Evolutionary conservation across 331 rosid species (phyloP).

Genomic region (Pyrus hybrid): DNA sequence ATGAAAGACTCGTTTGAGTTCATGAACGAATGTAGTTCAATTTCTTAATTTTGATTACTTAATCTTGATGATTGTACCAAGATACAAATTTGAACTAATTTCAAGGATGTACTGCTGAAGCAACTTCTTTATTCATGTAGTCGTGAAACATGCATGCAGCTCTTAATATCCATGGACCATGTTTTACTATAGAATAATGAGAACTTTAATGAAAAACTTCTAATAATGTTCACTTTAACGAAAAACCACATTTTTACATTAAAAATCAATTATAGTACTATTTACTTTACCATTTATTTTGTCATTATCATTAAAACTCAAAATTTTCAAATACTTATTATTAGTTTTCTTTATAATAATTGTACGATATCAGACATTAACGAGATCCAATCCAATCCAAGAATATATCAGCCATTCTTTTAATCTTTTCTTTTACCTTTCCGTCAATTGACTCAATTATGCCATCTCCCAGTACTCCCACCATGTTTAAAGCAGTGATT

Average conservation of each 20-base stretch:
- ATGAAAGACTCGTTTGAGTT: too few relatives aligned
- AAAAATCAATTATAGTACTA: too few relatives aligned
- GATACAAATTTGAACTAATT: background rate
- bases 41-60: background rate
- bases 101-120: background rate
- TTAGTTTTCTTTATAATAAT: too few relatives aligned
- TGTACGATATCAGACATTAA: too few relatives aligned
- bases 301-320: too few relatives aligned
- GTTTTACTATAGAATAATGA: too few relatives aligned
- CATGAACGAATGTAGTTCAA: background rate
- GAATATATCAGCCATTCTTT: background rate
- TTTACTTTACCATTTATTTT: too few relatives aligned
- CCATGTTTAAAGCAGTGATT: slow-evolving; percentile 4
- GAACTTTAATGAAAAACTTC: too few relatives aligned
- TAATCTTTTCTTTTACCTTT: background rate
- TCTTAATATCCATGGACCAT: background rate
- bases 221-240: too few relatives aligned
- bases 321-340: too few relatives aligned
- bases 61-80: background rate
- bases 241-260: too few relatives aligned
- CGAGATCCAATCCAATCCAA: background rate
- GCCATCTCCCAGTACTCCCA: background rate
- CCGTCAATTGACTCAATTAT: background rate
- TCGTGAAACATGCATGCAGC: background rate
- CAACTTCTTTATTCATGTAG: background rate